Base-by-base conservation (phyloP, 2,329 filamentous ascomycete genomes). In the Zymoseptoria pseudotritici region DNA sequence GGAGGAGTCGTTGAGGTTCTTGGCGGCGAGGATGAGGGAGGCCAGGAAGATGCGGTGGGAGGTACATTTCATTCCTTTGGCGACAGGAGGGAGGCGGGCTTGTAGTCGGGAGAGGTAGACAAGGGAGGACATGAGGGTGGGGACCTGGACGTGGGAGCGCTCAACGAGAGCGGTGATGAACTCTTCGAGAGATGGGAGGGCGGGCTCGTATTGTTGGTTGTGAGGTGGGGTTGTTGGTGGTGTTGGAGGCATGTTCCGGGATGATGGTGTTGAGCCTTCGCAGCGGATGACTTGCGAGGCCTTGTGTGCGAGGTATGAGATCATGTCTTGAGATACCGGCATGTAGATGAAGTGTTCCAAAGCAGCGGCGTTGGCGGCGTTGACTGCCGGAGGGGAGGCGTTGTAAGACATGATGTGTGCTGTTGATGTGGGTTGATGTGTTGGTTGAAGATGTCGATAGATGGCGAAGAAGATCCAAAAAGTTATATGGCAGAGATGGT, bases 1-100 rank as follows among this genome's bases (percentile, higher is more conserved):
- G 11, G 91, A 97, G 63, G 91, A 96, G 81, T 97, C 94, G 76
- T 99, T 97, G 68, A 97, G 84, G 76, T 97, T 97, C 86, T 99
- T 99, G 69, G 94, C 93, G 1, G 94, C 86, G 55, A 87, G 79
- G 72, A 94, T 94, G 66, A 93, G 86, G 17, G 89, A 81, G 50
- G 90, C 93, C 54, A 99, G 84, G 79, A 99, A 97, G 82, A 99
- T 97, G 70, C 94, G 89, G 80, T 99, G 94, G 53, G 93, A 91
- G 22, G 94, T 97, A 82, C 94, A 97, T 69, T 89, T 87, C 78
- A 97, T 90, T 65, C 94, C 94, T 79, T 96, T 96, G 69, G 94
- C 93, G 73, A 96, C 91, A 61, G 93, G 90, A 67, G 95, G 93
- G 26, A 99, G 86, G 68, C 90, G 87, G 56, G 87, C 83, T 77